A percentile compares a stretch with the other conserved stretches of the same genome.
These are phyloP conservation scores for Fusarium sp. DNA, from an alignment of 2,329 filamentous ascomycete species.

Conservation along the genomic window DNA sequence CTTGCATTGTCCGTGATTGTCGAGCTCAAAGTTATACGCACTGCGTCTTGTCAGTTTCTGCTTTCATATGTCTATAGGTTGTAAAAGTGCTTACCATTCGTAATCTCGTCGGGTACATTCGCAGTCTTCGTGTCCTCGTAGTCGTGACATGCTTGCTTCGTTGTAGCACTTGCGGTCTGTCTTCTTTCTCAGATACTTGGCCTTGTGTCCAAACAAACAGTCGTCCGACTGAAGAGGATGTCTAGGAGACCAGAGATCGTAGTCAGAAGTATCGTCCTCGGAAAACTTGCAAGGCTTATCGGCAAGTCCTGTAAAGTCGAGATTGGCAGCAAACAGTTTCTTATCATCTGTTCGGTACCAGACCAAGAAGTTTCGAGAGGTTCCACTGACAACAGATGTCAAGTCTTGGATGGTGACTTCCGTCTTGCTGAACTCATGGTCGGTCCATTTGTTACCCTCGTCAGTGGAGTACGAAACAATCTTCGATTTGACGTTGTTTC, in stretches of 20 bases:
- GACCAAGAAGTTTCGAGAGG: slow-evolving; percentile 89
- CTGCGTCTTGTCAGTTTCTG: slow-evolving; percentile 58
- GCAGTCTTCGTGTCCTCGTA: slow-evolving; percentile 83
- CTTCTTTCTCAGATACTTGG: slow-evolving; percentile 92
- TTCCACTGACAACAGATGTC: slow-evolving; percentile 89
- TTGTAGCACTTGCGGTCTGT: slow-evolving; percentile 85
- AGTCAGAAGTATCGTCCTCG: slow-evolving; percentile 74
- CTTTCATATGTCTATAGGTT: neutral
- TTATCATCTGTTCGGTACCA: slow-evolving; percentile 76
- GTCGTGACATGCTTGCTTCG: slow-evolving; percentile 74
- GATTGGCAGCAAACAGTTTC: slow-evolving; percentile 78
- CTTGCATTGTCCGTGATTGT: slow-evolving; percentile 79
- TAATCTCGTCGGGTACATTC: slow-evolving; percentile 86
- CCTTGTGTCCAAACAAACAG: slow-evolving; percentile 92
- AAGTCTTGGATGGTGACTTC: slow-evolving; percentile 83
- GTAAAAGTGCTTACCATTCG: slow-evolving; percentile 78
- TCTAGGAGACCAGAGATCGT: slow-evolving; percentile 86
- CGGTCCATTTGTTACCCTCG: slow-evolving; percentile 82
- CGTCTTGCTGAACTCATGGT: slow-evolving; percentile 78
- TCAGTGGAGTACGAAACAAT: slow-evolving; percentile 81
- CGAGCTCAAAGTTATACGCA: slow-evolving; percentile 92
- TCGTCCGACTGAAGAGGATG: slow-evolving; percentile 83
- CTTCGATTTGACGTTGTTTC: slow-evolving; percentile 76
- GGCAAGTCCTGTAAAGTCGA: slow-evolving; percentile 89
- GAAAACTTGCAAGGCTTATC: slow-evolving; percentile 78